Base-by-base conservation (phyloP, 768 basidiomycete species). In the Amyloporia xantha region DNA sequence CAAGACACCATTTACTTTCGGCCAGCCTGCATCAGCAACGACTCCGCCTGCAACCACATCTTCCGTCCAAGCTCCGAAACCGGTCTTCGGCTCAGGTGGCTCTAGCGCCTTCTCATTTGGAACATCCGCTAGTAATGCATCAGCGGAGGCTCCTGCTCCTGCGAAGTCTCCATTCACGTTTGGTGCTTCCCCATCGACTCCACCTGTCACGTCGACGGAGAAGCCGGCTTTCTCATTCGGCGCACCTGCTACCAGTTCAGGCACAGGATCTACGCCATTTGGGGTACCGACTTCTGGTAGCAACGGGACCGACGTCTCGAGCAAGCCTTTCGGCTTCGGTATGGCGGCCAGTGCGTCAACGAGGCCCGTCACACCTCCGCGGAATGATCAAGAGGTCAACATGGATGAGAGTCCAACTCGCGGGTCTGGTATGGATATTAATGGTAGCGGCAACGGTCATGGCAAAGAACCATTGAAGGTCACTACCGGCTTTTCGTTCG, bases 381-480 rank as follows among this genome's bases (percentile, higher is more conserved):
- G 71, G 49, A 69, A 71, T 27, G 82, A 81, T 39, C 75, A 81
- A 42, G 86, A 86, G 51, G 77, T 84, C 54, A 77, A 67, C 48
- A 90, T 90, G 87, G 87, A 90, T 35, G 87, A 89, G 64, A 90
- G 87, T 55, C 87, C 87, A 1, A 79, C 77, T 2, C 73, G 85
- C 50, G 82, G 60, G 12, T 50, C 46, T 30, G 59, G 83, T 7
- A 66, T 78, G 58, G 75, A 76, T 41, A 54, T 66, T 20, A 77
- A 73, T 51, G 67, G 67, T 13, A 62, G 49, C 49, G 23, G 49
- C 27, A 50, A 55, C 21, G 45, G 47, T 12, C 49, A 41, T 42
- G 44, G 41, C 23, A 47, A 52, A 6, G 56, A 49, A 47, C 50
- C 44, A 40, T 43, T 36, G 50, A 55, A 54, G 46, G 47, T 50